Base-by-base conservation (phyloP, 2,329 filamentous ascomycete genomes). In the Polytolypa hystricis region DNA sequence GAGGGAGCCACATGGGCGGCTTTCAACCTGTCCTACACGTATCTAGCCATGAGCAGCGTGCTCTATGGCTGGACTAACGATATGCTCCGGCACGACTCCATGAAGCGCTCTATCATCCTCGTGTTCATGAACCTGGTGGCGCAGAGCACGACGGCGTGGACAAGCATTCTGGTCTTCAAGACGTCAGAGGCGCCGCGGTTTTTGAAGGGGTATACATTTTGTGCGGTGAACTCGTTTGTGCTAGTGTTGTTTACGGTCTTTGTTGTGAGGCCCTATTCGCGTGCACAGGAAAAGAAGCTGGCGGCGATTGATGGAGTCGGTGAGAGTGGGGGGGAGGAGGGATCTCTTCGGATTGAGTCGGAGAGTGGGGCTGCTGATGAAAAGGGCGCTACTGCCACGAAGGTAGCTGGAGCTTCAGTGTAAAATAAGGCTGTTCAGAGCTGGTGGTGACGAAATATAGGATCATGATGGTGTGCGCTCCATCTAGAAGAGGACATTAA, bases 31-130 rank as follows among this genome's bases (percentile, higher is more conserved):
- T 67, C 61, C 0, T 73, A 69, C 45, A 62, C 62, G 0, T 58
- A 69, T 0, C 61, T 65, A 4, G 64, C 71, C 1, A 65, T 74
- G 55, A 72, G 70, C 0, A 71, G 66, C 32, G 67, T 73, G 3
- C 53, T 76, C 5, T 67, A 74, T 37, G 70, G 71, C 3, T 74
- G 71, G 69, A 64, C 71, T 3, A 75, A 75, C 41, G 67, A 58
- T 8, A 58, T 65, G 21, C 51, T 74, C 2, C 60, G 62, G 15
- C 56, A 62, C 12, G 64, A 64, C 1, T 62, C 64, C 0, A 63
- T 61, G 0, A 64, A 73, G 40, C 53, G 72, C 4, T 59, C 69
- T 0, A 62, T 74, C 33, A 66, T 62, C 0, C 48, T 74, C 4
- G 63, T 74, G 3, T 47, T 70, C 15, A 66, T 73, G 42, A 76